A percentile compares a stretch with the other conserved stretches of the same genome.
phyloP scores from a whole-genome alignment of 495 filamentous ascomycete species.

The Aspergillus leporis region DNA sequence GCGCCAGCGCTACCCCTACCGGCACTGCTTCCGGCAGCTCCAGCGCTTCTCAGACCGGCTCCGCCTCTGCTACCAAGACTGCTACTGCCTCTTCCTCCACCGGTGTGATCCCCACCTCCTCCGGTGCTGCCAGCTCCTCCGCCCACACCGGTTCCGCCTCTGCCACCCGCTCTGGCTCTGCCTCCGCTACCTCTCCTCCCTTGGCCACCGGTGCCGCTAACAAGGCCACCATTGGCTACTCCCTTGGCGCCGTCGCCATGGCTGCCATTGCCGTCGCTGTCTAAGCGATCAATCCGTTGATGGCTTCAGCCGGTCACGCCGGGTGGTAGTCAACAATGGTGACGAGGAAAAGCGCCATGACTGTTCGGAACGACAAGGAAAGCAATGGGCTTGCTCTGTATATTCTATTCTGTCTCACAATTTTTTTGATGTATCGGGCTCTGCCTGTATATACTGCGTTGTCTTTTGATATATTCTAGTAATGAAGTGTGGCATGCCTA shows the following conservation, averaged over 20 bases:
- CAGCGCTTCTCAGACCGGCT: conserved; percentile 12
- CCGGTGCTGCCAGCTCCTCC: conserved; percentile 19
- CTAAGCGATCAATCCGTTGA: conserved; percentile 20
- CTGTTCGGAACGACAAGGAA: neutral
- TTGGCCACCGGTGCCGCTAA: conserved; percentile 36
- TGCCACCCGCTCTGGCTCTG: conserved; percentile 7
- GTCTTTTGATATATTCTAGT: too few relatives aligned
- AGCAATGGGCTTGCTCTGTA: conserved; percentile 11
- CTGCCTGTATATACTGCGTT: neutral
- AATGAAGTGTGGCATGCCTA: too few relatives aligned
- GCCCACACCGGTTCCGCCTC: conserved; percentile 11
- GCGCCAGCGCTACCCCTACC: conserved; percentile 6
- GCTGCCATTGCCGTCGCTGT: conserved; percentile 30
- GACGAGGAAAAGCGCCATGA: conserved; percentile 7
- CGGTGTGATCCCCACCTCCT: conserved; percentile 13
- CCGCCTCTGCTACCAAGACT: conserved; percentile 13
- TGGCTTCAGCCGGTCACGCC: neutral
- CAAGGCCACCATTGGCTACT: conserved; percentile 25
- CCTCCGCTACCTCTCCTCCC: conserved; percentile 19
- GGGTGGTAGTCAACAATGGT: conserved; percentile 5
- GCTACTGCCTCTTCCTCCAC: conserved; percentile 13
- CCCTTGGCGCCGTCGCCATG: conserved; percentile 29
- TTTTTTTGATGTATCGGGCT: neutral
- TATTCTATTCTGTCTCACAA: conserved; percentile 10
- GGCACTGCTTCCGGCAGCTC: conserved; percentile 9